A percentile compares a stretch with the other conserved stretches of the same genome.
Conservation (phyloP, 805 yeast genomes). For the Komagataella pastoris region DNA sequence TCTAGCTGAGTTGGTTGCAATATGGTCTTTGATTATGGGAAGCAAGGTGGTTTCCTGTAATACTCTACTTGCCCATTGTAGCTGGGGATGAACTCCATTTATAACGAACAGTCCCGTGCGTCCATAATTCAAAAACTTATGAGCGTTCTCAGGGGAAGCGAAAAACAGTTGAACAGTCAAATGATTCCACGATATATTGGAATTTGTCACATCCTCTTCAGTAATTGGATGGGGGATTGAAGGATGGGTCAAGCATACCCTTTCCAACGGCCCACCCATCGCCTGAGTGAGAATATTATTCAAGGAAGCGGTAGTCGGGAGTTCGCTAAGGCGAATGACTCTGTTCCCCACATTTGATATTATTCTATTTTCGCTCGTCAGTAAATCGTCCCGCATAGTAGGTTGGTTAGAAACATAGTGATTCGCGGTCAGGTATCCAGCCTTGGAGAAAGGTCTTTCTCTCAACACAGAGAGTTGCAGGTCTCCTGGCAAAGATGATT, state of each 20-base stretch:
- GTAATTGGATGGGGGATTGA: neutral
- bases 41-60: neutral
- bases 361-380: constrained; percentile 5
- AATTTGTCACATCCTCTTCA: constrained; percentile 2
- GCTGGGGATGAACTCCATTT: constrained; percentile 38
- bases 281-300: constrained; percentile 39
- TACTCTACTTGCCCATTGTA: constrained; percentile 28
- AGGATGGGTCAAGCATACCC: constrained; percentile 17
- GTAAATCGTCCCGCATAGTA: constrained; percentile 1
- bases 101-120: constrained; percentile 39
- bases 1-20: constrained; percentile 31
- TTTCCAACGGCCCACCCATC: constrained; percentile 61
- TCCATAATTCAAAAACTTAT: constrained; percentile 35
- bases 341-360: constrained; percentile 7
- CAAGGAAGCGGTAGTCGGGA: constrained; percentile 25
- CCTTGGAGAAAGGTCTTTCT: neutral
- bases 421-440: neutral
- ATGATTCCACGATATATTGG: constrained; percentile 9
- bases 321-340: constrained; percentile 5
- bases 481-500: constrained; percentile 1
- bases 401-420: neutral
- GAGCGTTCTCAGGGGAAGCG: constrained; percentile 38
- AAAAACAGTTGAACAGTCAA: constrained; percentile 34
- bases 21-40: constrained; percentile 12
- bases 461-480: constrained; percentile 1